Conservation (phyloP, 768 basidiomycete species). For the Baorangia bicolor region DNA sequence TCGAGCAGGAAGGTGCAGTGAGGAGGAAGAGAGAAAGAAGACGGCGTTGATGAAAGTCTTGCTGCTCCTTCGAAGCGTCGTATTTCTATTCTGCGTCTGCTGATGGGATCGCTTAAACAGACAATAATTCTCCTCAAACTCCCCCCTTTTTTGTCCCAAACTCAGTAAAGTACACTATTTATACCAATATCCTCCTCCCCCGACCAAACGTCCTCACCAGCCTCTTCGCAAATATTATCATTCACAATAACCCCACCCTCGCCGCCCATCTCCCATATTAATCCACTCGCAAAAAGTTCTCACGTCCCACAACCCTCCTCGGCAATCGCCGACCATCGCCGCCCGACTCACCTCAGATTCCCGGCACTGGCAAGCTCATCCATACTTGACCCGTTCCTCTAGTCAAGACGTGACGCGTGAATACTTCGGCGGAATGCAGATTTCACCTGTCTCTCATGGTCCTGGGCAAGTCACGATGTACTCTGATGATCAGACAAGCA, state of each 20-base stretch:
- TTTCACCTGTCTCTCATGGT: not conserved
- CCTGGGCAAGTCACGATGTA: not conserved
- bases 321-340: constrained; percentile 18
- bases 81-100: constrained; percentile 35
- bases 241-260: not conserved
- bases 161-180: not conserved
- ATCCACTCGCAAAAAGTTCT: not conserved
- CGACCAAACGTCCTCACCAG: not conserved
- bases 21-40: constrained; percentile 28
- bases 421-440: not conserved
- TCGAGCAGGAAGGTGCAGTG: constrained; percentile 25
- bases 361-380: not conserved
- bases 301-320: constrained; percentile 6
- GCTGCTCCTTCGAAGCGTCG: constrained; percentile 31
- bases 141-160: constrained; percentile 17
- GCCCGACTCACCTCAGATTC: not conserved
- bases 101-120: constrained; percentile 17
- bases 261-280: not conserved
- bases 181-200: not conserved
- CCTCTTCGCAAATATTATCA: not conserved
- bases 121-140: constrained; percentile 3
- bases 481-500: not conserved
- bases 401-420: not conserved
- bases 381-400: not conserved
- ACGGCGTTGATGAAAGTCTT: constrained; percentile 35